phyloP scores from a whole-genome alignment of 495 filamentous ascomycete genomes.

The Opeltia flavorubescens region DNA sequence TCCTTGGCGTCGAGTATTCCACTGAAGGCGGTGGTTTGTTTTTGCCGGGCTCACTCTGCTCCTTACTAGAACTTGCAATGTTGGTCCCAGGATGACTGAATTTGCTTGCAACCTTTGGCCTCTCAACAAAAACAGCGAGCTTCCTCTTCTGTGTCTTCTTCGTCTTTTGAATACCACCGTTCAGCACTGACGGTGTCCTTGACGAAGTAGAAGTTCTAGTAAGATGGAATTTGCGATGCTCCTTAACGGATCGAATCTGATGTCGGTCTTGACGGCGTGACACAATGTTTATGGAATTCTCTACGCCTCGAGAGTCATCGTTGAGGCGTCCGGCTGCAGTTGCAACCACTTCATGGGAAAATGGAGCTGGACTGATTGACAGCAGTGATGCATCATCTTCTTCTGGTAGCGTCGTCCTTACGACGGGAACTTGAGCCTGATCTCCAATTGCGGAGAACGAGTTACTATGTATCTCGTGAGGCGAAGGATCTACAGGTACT shows the following conservation, averaged over 20 bases:
- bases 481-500: background rate
- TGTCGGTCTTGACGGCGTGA: background rate
- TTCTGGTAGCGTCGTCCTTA: constrained; percentile 1
- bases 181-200: background rate
- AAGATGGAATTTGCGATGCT: constrained; percentile 15
- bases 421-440: background rate
- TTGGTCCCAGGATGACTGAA: no score
- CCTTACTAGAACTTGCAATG: no score
- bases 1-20: background rate
- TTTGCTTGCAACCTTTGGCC: no score
- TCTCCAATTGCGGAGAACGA: background rate
- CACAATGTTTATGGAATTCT: background rate
- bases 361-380: background rate
- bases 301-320: background rate
- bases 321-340: background rate
- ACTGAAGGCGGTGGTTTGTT: background rate
- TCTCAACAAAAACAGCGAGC: constrained; percentile 15
- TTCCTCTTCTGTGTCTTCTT: constrained; percentile 6
- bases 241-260: background rate
- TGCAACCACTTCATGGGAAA: background rate
- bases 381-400: background rate
- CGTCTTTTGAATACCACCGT: constrained; percentile 6
- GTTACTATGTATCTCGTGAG: background rate
- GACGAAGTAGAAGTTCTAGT: constrained; percentile 2
- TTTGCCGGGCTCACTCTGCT: background rate